Evolutionary conservation across 1,284 basidiomycete genomes (phyloP), one percentile per base, ranked within the genome.

Genomic region (Trichosporon coremiiforme): DNA sequence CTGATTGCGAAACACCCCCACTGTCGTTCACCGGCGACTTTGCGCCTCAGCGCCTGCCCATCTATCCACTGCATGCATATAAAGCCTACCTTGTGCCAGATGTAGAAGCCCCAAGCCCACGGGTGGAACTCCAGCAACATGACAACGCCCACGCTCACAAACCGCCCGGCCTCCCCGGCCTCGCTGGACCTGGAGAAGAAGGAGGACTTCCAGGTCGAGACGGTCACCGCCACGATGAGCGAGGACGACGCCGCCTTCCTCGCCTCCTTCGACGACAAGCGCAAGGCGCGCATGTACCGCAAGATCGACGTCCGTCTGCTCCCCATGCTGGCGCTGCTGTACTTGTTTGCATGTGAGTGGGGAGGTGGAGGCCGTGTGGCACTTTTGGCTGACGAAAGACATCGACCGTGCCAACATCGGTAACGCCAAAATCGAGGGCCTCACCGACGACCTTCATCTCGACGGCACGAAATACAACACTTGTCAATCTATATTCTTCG

Each of bases 331-430:
- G 55, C 72, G 0, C 86, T 92, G 70, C 80, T 93, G 70, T 92
- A 92, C 81, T 85, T 91, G n/a, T 80, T 90, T 63, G 89, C 89
- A 74, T 91, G 63, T 76, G 91, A 93, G 82, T 87, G 35, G 17
- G 12, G 13, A 53, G 25, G 31, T 50, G 41, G 17, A 33, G 25
- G 3, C 6, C 8, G 33, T n/a, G 25, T 36, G 60, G 31, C 60
- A 29, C 60, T 64, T 64, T 9, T 31, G 10, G 31, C 41, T 53
- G 53, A n/a, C 66, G 31, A 64, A 62, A 29, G 73, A 75, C 63
- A 73, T 77, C 45, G 72, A 72, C 69, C 71, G 70, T 29, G 69
- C 75, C 66, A 53, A 68, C 70, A 71, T 71, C 25, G 67, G 73
- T 8, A 75, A 75, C 57, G 76, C 76, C n/a, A 74, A 74, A 65